Conservation (phyloP, 2,329 filamentous ascomycete species). For the Chaetothyriales sp. region DNA sequence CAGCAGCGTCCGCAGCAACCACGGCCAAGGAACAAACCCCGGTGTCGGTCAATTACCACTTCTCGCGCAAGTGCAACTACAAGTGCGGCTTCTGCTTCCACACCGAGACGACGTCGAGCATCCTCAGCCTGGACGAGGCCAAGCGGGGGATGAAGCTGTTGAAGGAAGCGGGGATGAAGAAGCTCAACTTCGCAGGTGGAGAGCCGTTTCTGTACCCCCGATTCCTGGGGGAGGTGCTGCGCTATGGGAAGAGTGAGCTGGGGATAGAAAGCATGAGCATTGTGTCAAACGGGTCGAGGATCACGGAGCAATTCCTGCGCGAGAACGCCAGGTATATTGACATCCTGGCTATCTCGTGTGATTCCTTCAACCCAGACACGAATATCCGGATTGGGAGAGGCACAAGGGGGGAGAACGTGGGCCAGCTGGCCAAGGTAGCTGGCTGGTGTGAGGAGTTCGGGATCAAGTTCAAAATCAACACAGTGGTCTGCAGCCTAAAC, state of each 20-base stretch:
- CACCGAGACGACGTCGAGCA: conserved; percentile 35
- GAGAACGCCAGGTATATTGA: conserved; percentile 33
- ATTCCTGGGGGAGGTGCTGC: conserved; percentile 29
- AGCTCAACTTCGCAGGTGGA: conserved; percentile 42
- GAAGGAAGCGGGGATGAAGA: conserved; percentile 37
- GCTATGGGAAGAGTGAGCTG: conserved; percentile 36
- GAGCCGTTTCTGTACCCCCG: conserved; percentile 39
- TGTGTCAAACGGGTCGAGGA: conserved; percentile 38
- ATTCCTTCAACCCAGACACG: conserved; percentile 37
- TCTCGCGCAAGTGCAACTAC: conserved; percentile 35
- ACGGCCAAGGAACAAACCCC: conserved; percentile 12
- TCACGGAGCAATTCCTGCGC: conserved; percentile 31
- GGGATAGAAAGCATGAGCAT: conserved; percentile 38
- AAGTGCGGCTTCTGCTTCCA: conserved; percentile 43
- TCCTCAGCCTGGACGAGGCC: conserved; percentile 27
- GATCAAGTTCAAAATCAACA: conserved; percentile 45
- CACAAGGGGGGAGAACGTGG: conserved; percentile 30
- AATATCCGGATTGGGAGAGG: conserved; percentile 39
- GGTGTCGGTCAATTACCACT: conserved; percentile 35
- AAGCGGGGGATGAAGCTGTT: conserved; percentile 34
- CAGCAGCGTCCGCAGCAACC: no score
- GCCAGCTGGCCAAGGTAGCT: conserved; percentile 29
- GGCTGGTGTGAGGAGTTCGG: conserved; percentile 32
- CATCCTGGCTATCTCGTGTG: conserved; percentile 41
- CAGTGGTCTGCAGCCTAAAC: conserved; percentile 37